Base-by-base conservation (phyloP, 2,329 filamentous ascomycete species). In the Coniochaeta sp. region DNA sequence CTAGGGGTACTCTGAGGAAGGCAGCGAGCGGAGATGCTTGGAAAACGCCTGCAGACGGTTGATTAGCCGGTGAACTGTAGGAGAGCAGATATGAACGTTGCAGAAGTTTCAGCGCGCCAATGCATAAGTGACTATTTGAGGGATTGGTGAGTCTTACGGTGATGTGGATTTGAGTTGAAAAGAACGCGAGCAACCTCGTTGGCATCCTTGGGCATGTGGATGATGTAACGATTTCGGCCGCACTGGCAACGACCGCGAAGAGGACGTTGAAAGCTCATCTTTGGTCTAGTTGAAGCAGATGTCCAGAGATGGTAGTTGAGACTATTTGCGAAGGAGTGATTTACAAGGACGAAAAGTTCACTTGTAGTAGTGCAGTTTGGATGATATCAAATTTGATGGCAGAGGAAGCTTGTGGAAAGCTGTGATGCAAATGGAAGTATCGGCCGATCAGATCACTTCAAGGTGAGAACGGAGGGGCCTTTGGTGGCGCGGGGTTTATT, bases 231-330 rank as follows among this genome's bases (percentile, higher is more conserved):
- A 70, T 95, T 96, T 63, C 93, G 86, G 61, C 92, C 91, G 73
- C 93, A 97, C 59, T 89, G 87, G 77, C 93, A 96, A 64, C 87
- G 84, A 68, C 92, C 92, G 64, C 83, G 85, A 61, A 96, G 81
- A 43, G 81, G 81, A 62, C 82, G 76, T 61, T 74, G 70, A 58
- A 73, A 70, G 68, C 70, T 78, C 81, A 83, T 52, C 47, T 31
- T 26, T 2, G 43, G 14, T 52, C 14, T 11, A 26, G 6, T 7
- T 52, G 22, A 31, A 52, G 12, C 17, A 8, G 24, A 28, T 52
- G 22, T 52, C 5, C 9, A 7, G 47, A 12, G 5, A 14, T 4
- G 22, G 24, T 6, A 52, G 47, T 28, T 24, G 6, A 22, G 6
- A 28, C 17, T 5, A 52, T 8, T 52, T 31, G 22, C 8, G 6